Percentiles rank a stretch among this genome's conserved stretches.
phyloP scores from a whole-genome alignment of 1,284 basidiomycete species.

The Rhizopogon parksii region DNA sequence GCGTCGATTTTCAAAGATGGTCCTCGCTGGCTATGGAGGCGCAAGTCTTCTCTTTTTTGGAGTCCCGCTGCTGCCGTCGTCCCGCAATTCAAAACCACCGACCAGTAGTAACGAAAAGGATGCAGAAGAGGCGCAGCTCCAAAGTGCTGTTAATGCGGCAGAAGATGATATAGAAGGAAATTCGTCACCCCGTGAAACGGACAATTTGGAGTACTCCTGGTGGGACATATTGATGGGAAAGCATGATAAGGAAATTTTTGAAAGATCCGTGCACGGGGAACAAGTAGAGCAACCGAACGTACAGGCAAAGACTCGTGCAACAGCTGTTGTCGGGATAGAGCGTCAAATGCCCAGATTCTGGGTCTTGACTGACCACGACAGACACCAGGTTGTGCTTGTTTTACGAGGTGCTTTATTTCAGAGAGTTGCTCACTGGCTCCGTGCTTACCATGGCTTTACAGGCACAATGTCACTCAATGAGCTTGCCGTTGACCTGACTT shows the following conservation, averaged over 20 bases:
- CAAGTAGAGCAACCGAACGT: slow-evolving; percentile 22
- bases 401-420: slow-evolving; percentile 42
- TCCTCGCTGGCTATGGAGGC: slow-evolving; percentile 73
- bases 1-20: slow-evolving; percentile 70
- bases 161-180: slow-evolving; percentile 55
- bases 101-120: slow-evolving; percentile 34
- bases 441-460: slow-evolving; percentile 19
- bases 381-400: slow-evolving; percentile 67
- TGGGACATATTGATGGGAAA: slow-evolving; percentile 72
- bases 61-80: slow-evolving; percentile 36
- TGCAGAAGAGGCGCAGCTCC: slow-evolving; percentile 53
- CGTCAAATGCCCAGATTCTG: slow-evolving; percentile 73
- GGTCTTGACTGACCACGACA: slow-evolving; percentile 70
- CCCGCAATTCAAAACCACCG: slow-evolving; percentile 20
- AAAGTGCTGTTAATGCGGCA: slow-evolving; percentile 59
- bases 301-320: slow-evolving; percentile 37
- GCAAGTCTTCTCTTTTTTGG: slow-evolving; percentile 75
- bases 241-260: slow-evolving; percentile 74
- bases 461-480: slow-evolving; percentile 82
- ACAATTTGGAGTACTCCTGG: slow-evolving; percentile 53
- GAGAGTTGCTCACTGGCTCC: background rate
- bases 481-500: slow-evolving; percentile 76
- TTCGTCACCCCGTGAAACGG: slow-evolving; percentile 25
- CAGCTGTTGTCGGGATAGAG: slow-evolving; percentile 56
- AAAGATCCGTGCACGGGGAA: slow-evolving; percentile 40